A percentile compares a stretch with the other conserved stretches of the same genome.
Conservation (phyloP, 345 rosid genomes). For the Luvunga scandens region DNA sequence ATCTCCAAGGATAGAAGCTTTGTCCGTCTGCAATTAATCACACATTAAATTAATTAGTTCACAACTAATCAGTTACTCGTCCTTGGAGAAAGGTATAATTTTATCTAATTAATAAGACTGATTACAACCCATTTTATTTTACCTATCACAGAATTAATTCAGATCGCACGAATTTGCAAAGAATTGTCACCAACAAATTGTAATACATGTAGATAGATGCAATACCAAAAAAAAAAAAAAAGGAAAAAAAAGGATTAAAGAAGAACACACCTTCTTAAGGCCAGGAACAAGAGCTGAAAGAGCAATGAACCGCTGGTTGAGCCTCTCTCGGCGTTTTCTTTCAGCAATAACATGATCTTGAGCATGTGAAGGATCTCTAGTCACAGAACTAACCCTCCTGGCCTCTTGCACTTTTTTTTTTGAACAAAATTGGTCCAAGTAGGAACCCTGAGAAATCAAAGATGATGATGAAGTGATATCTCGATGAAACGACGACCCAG, state of each 20-base stretch:
- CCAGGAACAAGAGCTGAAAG: conserved; percentile 77
- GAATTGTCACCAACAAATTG: not conserved
- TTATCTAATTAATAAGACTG: too few relatives aligned
- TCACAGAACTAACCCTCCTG: conserved; percentile 15
- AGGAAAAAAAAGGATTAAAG: too few relatives aligned
- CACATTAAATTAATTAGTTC: too few relatives aligned
- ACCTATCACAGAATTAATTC: too few relatives aligned
- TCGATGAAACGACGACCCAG: not conserved
- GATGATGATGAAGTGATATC: conserved; percentile 1
- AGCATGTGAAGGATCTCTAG: conserved; percentile 44
- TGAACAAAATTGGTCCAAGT: conserved; percentile 3
- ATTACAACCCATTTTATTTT: too few relatives aligned
- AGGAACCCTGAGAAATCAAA: conserved; percentile 2
- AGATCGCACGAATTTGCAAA: too few relatives aligned
- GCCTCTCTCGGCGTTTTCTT: conserved; percentile 77
- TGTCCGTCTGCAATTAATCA: conserved; percentile 49
- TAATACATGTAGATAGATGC: too few relatives aligned
- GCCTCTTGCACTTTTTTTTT: conserved; percentile 11
- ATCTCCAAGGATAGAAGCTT: conserved; percentile 64
- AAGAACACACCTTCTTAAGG: conserved; percentile 54
- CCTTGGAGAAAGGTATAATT: too few relatives aligned
- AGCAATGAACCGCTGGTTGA: conserved; percentile 62
- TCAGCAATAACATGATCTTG: conserved; percentile 86
- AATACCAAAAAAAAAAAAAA: too few relatives aligned
- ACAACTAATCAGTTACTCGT: too few relatives aligned